Base-by-base conservation (phyloP, 2,329 filamentous ascomycete species). In the Phialophora chinensis region DNA sequence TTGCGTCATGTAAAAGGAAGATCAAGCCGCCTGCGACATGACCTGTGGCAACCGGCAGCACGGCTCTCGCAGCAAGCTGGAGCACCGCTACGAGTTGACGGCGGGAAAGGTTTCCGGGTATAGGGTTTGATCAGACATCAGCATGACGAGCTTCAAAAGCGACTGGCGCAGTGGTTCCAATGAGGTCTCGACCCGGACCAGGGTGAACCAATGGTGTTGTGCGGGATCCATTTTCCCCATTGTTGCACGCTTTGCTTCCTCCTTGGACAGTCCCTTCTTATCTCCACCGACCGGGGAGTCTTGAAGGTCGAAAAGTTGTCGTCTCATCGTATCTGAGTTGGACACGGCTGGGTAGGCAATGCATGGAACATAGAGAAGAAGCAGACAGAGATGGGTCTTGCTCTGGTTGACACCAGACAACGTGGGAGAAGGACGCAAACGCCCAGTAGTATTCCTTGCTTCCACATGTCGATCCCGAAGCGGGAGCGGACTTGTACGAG, bases 31-130 rank as follows among this genome's bases (percentile, higher is more conserved):
- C 14, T 4, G 25, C 49, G 1, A 52, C 5, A 23, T 29, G 49
- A 17, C 20, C 47, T 27, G 47, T 12, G 20, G 25, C 47, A 52
- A 27, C 47, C 25, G 47, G 47, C 47, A 52, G 47, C 49, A n/a
- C 49, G 25, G 25, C 20, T 52, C 49, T 25, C 20, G 6, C 25
- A 23, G 5, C 20, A 23, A 52, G 23, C 10, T 27, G 49, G 3
- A 52, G 14, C 20, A 14, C 49, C 49, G 20, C 10, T 12, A 52
- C 49, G 25, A 20, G 4, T 17, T 25, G 14, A 23, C 20, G 6
- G 8, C 49, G 49, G 49, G 23, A 52, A 52, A 52, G 11, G 23
- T 52, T 52, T 52, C 49, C 49, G 49, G 49, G 49, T 29, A 52
- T 52, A 52, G 49, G 20, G 23, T 52, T 20, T 11, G 49, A 23